Conservation (phyloP, 352 stramenopile species). For the Globisporangium acanthophoron region DNA sequence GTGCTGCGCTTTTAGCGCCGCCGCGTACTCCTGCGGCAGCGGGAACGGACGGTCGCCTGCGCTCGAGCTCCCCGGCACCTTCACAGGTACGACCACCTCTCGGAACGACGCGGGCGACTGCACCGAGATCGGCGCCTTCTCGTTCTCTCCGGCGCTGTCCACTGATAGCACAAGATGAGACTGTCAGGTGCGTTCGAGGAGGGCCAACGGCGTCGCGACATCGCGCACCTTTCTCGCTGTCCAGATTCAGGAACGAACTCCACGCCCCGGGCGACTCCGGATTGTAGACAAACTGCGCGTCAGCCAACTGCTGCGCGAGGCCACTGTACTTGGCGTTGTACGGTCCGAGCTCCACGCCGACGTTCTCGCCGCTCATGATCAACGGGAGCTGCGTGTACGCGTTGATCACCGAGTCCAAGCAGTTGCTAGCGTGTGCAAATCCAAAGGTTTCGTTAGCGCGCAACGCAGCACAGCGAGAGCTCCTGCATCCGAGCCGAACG, state of each 20-base stretch:
- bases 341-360: constrained; percentile 91
- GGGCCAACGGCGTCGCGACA: background rate
- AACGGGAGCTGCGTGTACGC: constrained; percentile 89
- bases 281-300: constrained; percentile 38
- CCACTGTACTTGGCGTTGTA: constrained; percentile 95
- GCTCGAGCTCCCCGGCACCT: constrained; percentile 29
- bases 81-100: constrained; percentile 68
- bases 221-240: constrained; percentile 49
- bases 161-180: background rate
- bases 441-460: background rate
- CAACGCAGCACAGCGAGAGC: background rate
- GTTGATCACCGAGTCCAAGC: constrained; percentile 89
- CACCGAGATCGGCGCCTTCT: constrained; percentile 53
- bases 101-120: constrained; percentile 53
- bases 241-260: constrained; percentile 65
- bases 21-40: constrained; percentile 67
- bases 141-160: constrained; percentile 34
- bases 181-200: background rate
- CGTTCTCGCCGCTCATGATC: constrained; percentile 94
- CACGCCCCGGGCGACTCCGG: constrained; percentile 48
- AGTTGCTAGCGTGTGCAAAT: constrained; percentile 70
- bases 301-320: constrained; percentile 71
- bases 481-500: background rate
- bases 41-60: constrained; percentile 64
- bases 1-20: constrained; percentile 56